These are phyloP conservation scores for Collybiopsis luxurians DNA, from an alignment of 768 basidiomycete species.

Conservation along the genomic window DNA sequence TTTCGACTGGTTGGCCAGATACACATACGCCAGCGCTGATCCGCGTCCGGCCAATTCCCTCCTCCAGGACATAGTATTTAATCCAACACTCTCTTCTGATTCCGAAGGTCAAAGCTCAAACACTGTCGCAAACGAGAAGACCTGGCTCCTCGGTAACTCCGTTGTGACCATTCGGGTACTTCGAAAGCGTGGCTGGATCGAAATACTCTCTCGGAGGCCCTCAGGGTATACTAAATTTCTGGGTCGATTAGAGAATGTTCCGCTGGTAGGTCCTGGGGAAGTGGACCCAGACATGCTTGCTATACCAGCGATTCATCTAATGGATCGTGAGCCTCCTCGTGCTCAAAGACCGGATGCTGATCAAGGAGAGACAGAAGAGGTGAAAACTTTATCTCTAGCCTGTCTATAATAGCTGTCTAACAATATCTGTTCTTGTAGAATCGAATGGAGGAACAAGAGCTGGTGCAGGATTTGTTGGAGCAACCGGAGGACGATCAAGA, in stretches of 20 bases:
- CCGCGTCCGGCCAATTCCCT: conserved; percentile 82
- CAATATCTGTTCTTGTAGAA: neutral
- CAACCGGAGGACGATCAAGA: conserved; percentile 12
- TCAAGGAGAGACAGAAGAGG: conserved; percentile 12
- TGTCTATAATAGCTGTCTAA: neutral
- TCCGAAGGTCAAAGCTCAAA: conserved; percentile 26
- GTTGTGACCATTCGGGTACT: conserved; percentile 80
- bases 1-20: conserved; percentile 96
- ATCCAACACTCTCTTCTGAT: conserved; percentile 26
- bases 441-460: conserved; percentile 9
- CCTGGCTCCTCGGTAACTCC: conserved; percentile 85
- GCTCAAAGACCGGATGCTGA: conserved; percentile 24
- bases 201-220: conserved; percentile 79
- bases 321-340: conserved; percentile 52
- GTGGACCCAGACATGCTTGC: conserved; percentile 77
- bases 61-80: conserved; percentile 78
- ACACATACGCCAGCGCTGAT: conserved; percentile 92
- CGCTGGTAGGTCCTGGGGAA: conserved; percentile 80
- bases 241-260: conserved; percentile 86
- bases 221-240: conserved; percentile 87
- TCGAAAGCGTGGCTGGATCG: conserved; percentile 80
- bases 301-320: conserved; percentile 67
- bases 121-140: conserved; percentile 55
- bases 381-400: neutral
- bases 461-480: conserved; percentile 24